Base-by-base conservation (phyloP, 73 alveolate species). In the Paramecium biaurelia region DNA sequence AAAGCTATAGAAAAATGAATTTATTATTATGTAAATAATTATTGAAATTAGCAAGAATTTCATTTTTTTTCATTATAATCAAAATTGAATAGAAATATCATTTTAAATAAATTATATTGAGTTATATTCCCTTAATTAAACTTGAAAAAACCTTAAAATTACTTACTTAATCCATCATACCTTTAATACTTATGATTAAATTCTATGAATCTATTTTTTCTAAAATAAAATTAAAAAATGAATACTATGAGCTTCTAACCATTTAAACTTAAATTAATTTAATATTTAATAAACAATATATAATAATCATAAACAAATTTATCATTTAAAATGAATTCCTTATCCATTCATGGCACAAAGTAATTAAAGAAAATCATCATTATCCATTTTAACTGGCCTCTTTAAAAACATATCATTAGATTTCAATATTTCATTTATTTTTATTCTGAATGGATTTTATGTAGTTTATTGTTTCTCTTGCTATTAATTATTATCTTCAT, bases 241-340 rank as follows among this genome's bases (percentile, higher is more conserved):
- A n/a, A n/a, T n/a, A n/a, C n/a, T n/a, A n/a, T n/a, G n/a, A n/a
- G n/a, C n/a, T n/a, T n/a, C n/a, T n/a, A n/a, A n/a, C n/a, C n/a
- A n/a, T n/a, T n/a, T n/a, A n/a, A 26, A 70, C 12, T 34, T 35
- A 9, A 18, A 41, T 23, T 24, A 23, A 38, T n/a, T n/a, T n/a
- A n/a, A n/a, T n/a, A n/a, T 43, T 37, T 41, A 9, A 79, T 43
- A 79, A 30, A 20, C 30, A 42, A 24, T 20, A 42, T 14, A 53
- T 53, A 1, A 53, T 18, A 53, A 53, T 53, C 34, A 53, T 10
- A 4, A 53, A 53, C 14, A 53, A 4, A 4, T 0, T 15, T 18
- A 18, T 79, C 90, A 79, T 47, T 79, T 79, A 79, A 79, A 79
- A 79, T 79, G 90, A 9, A 79, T 45, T 1, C 90, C 90, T 30